These are phyloP conservation scores for Beauveria rudraprayagi DNA, from an alignment of 2,329 filamentous ascomycete genomes.

Conservation along the genomic window DNA sequence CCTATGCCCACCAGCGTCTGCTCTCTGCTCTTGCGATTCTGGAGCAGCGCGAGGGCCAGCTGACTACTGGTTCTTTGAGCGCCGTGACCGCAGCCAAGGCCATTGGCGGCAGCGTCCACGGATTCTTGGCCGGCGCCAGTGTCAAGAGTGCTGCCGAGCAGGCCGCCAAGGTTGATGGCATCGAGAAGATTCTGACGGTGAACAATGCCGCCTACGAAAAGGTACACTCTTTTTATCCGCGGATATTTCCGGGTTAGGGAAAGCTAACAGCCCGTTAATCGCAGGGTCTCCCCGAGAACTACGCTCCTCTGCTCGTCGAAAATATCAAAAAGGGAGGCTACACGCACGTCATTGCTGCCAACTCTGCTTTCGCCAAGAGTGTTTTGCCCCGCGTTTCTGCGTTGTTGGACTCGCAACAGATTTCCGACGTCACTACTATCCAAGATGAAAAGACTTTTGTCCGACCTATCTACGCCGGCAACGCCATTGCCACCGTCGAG, in stretches of 20 bases:
- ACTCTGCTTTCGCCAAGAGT: slow-evolving; percentile 96
- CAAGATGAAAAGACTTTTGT: slow-evolving; percentile 91
- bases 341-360: slow-evolving; percentile 82
- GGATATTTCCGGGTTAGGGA: neutral
- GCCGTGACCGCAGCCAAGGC: slow-evolving; percentile 81
- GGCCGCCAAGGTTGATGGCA: slow-evolving; percentile 78
- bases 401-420: slow-evolving; percentile 82
- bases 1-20: slow-evolving; percentile 38
- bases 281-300: slow-evolving; percentile 87
- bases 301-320: slow-evolving; percentile 83
- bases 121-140: slow-evolving; percentile 75
- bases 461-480: slow-evolving; percentile 93
- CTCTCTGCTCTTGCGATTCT: slow-evolving; percentile 85
- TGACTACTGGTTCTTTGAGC: slow-evolving; percentile 74
- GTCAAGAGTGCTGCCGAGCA: slow-evolving; percentile 70
- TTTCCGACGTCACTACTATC: slow-evolving; percentile 84
- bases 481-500: slow-evolving; percentile 93
- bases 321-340: slow-evolving; percentile 95
- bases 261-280: slow-evolving; percentile 8
- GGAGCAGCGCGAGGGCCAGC: slow-evolving; percentile 84
- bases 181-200: slow-evolving; percentile 85
- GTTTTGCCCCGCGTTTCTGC: slow-evolving; percentile 86
- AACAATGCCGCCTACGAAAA: slow-evolving; percentile 90
- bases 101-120: slow-evolving; percentile 77
- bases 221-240: slow-evolving; percentile 39